These are phyloP conservation scores for Myxozyma kluyveri DNA, from an alignment of 805 yeast genomes.

Conservation along the genomic window DNA sequence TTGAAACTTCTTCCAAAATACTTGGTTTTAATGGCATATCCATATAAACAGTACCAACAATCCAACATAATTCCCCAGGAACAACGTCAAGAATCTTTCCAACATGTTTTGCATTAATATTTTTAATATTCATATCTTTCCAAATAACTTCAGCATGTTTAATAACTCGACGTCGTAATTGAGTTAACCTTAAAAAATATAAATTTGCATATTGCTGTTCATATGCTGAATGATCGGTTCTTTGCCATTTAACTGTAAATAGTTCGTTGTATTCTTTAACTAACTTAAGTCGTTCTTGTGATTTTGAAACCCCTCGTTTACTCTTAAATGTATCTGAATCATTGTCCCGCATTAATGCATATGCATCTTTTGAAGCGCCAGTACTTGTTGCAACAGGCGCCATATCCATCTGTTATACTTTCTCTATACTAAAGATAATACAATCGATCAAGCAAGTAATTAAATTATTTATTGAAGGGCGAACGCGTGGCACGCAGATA, in stretches of 20 bases:
- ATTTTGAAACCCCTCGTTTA: too few relatives aligned
- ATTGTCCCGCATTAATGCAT: too few relatives aligned
- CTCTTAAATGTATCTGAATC: too few relatives aligned
- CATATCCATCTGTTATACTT: too few relatives aligned
- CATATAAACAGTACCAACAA: slow-evolving; percentile 79
- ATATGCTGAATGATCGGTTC: slow-evolving; percentile 41
- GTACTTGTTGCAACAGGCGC: too few relatives aligned
- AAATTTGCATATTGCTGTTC: slow-evolving; percentile 57
- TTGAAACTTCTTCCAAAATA: slow-evolving; percentile 75
- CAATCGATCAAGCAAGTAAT: too few relatives aligned
- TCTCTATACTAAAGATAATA: too few relatives aligned
- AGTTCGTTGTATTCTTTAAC: slow-evolving; percentile 14
- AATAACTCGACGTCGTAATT: slow-evolving; percentile 48
- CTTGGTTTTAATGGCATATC: slow-evolving; percentile 85
- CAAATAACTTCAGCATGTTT: slow-evolving; percentile 53
- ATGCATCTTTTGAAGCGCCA: too few relatives aligned
- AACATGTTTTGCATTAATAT: slow-evolving; percentile 44
- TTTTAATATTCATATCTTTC: slow-evolving; percentile 49
- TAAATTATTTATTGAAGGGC: too few relatives aligned
- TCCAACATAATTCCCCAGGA: slow-evolving; percentile 67
- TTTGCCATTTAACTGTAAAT: slow-evolving; percentile 4
- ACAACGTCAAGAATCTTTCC: slow-evolving; percentile 61
- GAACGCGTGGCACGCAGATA: too few relatives aligned
- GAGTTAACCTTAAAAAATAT: slow-evolving; percentile 52
- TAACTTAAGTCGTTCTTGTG: too few relatives aligned